Conservation (phyloP, 441 rosid genomes). For the Pelargonium myrrhifolium region DNA sequence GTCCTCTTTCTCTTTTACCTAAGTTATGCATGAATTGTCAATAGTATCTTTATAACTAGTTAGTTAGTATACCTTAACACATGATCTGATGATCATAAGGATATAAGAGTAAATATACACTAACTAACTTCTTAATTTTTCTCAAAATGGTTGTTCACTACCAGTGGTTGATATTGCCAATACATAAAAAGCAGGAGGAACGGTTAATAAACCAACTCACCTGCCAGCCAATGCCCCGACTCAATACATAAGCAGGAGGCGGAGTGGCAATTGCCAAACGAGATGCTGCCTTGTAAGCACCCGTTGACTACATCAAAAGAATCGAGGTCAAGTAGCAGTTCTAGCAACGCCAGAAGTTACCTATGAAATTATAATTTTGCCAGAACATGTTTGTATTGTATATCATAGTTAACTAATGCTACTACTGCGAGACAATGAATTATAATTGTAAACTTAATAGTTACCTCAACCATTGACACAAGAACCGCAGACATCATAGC, state of each 20-base stretch:
- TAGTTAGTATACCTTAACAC: no score
- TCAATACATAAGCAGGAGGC: slow-evolving; percentile 66
- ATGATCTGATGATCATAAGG: no score
- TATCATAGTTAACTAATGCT: not conserved
- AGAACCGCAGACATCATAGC: slow-evolving; percentile 74
- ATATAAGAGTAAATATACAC: no score
- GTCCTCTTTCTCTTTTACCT: no score
- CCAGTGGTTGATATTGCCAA: not conserved
- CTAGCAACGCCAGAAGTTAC: not conserved
- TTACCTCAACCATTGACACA: slow-evolving; percentile 70
- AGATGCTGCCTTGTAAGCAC: slow-evolving; percentile 69
- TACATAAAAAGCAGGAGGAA: not conserved
- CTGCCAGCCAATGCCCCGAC: slow-evolving; percentile 80
- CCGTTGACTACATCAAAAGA: slow-evolving; percentile 47
- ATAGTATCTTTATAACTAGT: no score
- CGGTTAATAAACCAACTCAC: slow-evolving; percentile 25
- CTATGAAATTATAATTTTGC: not conserved
- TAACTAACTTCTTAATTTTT: no score
- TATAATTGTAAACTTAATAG: not conserved
- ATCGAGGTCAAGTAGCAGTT: slow-evolving; percentile 7
- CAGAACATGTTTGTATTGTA: not conserved
- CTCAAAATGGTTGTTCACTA: no score
- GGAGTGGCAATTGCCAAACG: slow-evolving; percentile 72
- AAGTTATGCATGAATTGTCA: no score
- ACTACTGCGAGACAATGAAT: not conserved